Evolutionary conservation across 2,329 filamentous ascomycete species (phyloP), one percentile per base, ranked within the genome.

Genomic region (Phialemoniopsis sp.): DNA sequence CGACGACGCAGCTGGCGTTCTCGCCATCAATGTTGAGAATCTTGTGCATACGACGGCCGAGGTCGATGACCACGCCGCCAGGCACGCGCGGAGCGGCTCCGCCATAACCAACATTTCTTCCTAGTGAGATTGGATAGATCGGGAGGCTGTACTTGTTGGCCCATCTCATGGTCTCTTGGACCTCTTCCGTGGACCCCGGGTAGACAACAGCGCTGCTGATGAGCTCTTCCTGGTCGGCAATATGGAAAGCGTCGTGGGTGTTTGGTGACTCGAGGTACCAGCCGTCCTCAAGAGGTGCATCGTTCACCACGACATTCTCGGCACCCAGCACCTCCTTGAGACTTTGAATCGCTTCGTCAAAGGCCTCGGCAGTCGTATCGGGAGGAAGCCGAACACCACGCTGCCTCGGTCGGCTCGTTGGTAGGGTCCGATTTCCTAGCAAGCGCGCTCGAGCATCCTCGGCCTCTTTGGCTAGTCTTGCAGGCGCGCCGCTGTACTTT

Each of bases 21-120:
- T 72, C 66, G 1, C 60, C 62, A 47, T 74, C 67, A 13, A 79
- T 64, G 29, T 73, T 60, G 8, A 79, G 48, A 8, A 80, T 63
- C 46, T 62, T 64, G 49, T 72, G 69, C 73, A 80, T 75, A 31
- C 70, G 60, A 30, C 55, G 64, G 4, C 73, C 73, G n/a, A 78
- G 58, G 43, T 77, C 70, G 15, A 78, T 39, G 3, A 67, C 66
- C 1, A 77, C 57, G n/a, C 64, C 66, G 5, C 73, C 73, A 0
- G 65, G 66, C 1, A 78, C 68, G 28, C 73, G 58, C 0, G 73
- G 73, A 1, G 72, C 73, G 13, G 70, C 68, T n/a, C 73, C 73
- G 18, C 74, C 73, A 41, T 77, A 76, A n/a, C 72, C 74, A 2
- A 71, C 55, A 38, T 72, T 70, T 19, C 67, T 52, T 4, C 68